These are phyloP conservation scores for Lactuca sativa DNA, from an alignment of 129 eudicot genomes.

Conservation along the genomic window DNA sequence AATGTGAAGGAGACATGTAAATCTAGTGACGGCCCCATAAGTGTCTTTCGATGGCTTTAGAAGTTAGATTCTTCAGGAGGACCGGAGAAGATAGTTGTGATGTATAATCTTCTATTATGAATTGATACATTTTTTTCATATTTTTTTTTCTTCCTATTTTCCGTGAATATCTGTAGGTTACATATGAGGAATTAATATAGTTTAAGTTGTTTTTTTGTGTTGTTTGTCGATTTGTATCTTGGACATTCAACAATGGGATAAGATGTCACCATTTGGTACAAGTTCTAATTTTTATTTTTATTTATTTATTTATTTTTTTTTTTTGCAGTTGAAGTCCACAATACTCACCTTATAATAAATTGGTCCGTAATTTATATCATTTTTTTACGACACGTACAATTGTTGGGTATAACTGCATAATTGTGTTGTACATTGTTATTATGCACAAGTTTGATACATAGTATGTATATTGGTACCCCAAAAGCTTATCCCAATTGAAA, in stretches of 20 bases:
- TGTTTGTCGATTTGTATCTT: conserved; percentile 23
- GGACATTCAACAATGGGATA: conserved; percentile 28
- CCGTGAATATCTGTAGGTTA: conserved; percentile 7
- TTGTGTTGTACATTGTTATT: too few relatives aligned
- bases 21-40: conserved; percentile 31
- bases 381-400: too few relatives aligned
- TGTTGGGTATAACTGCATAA: too few relatives aligned
- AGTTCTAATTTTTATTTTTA: conserved; percentile 9
- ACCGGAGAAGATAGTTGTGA: conserved; percentile 14
- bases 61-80: conserved; percentile 10
- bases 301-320: conserved; percentile 1
- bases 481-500: too few relatives aligned
- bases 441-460: too few relatives aligned
- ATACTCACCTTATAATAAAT: too few relatives aligned
- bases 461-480: too few relatives aligned
- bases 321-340: too few relatives aligned
- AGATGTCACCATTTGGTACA: conserved; percentile 21
- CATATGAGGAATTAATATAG: too few relatives aligned
- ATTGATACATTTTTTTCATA: background rate
- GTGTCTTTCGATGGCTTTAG: conserved; percentile 23
- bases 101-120: background rate
- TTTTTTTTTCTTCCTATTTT: background rate
- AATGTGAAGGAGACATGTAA: conserved; percentile 28
- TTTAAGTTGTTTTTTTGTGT: conserved; percentile 9
- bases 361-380: too few relatives aligned